phyloP scores from a whole-genome alignment of 2,329 filamentous ascomycete species.

The Aspergillus oerlinghausenensis region DNA sequence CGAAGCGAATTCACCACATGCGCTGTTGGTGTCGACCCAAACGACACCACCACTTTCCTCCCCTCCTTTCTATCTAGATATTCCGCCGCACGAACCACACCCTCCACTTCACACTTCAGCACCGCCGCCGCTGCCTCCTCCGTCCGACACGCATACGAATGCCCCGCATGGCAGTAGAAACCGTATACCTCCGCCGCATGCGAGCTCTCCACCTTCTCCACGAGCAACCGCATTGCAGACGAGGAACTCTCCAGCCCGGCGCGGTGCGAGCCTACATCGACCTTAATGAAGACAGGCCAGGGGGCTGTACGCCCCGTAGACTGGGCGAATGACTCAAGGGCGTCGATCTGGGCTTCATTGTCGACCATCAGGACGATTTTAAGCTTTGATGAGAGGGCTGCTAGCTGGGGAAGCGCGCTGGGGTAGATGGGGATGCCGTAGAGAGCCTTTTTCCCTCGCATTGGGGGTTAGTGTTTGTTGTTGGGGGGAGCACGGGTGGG shows the following conservation, averaged over 20 bases:
- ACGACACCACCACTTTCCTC: constrained; percentile 15
- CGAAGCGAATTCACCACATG: constrained; percentile 18
- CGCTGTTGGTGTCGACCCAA: constrained; percentile 24
- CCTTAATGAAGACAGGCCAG: constrained; percentile 25
- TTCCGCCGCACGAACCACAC: constrained; percentile 13
- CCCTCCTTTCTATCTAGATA: background rate
- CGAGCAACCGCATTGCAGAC: constrained; percentile 6
- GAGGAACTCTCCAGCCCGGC: constrained; percentile 16
- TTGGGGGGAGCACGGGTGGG: background rate
- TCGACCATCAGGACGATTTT: constrained; percentile 36
- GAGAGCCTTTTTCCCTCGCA: constrained; percentile 20
- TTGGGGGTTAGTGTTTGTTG: background rate
- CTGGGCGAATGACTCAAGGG: constrained; percentile 14
- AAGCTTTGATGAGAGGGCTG: constrained; percentile 24
- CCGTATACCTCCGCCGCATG: constrained; percentile 12
- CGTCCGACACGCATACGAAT: constrained; percentile 22
- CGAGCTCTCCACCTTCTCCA: constrained; percentile 15
- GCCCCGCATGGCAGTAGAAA: constrained; percentile 24
- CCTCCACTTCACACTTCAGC: constrained; percentile 14
- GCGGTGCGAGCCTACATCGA: constrained; percentile 21
- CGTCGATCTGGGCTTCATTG: constrained; percentile 19
- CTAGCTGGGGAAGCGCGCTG: constrained; percentile 28
- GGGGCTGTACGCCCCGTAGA: background rate
- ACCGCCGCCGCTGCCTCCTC: constrained; percentile 17
- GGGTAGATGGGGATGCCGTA: constrained; percentile 41